phyloP scores from a whole-genome alignment of 2,329 filamentous ascomycete species.

The Sarocladium kiliense region DNA sequence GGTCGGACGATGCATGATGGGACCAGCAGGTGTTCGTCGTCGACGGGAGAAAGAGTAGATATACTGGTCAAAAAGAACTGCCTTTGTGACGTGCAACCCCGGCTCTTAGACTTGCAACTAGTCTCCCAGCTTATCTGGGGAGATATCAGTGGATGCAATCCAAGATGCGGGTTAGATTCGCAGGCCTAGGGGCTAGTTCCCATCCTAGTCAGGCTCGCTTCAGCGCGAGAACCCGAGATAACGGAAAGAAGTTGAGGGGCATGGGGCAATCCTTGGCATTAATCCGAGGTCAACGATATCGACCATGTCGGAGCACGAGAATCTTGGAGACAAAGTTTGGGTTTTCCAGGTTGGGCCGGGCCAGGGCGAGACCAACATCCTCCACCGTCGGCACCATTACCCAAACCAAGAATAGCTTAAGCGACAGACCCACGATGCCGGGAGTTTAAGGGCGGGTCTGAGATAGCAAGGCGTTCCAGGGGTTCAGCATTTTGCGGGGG shows the following conservation, averaged over 20 bases:
- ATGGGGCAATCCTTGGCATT: neutral
- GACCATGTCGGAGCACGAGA: no score
- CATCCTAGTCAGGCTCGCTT: neutral
- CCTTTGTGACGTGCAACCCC: neutral
- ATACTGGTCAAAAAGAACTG: neutral
- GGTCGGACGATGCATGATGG: no score
- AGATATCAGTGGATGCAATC: neutral
- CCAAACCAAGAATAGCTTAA: neutral
- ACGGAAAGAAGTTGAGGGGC: neutral
- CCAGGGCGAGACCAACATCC: neutral
- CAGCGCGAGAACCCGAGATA: neutral
- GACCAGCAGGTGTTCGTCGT: no score
- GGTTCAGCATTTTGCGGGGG: neutral
- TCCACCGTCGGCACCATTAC: neutral
- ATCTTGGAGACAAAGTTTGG: no score
- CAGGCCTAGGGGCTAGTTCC: neutral
- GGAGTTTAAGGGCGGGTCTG: neutral
- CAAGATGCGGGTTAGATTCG: neutral
- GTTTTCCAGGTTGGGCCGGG: neutral
- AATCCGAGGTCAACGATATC: neutral
- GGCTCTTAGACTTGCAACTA: neutral
- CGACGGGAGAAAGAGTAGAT: no score
- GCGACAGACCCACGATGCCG: neutral
- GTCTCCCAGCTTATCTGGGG: neutral
- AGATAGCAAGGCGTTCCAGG: neutral